Evolutionary conservation across 176 grass and related monocot genomes (phyloP).

Genomic region (Thalia dealbata): DNA sequence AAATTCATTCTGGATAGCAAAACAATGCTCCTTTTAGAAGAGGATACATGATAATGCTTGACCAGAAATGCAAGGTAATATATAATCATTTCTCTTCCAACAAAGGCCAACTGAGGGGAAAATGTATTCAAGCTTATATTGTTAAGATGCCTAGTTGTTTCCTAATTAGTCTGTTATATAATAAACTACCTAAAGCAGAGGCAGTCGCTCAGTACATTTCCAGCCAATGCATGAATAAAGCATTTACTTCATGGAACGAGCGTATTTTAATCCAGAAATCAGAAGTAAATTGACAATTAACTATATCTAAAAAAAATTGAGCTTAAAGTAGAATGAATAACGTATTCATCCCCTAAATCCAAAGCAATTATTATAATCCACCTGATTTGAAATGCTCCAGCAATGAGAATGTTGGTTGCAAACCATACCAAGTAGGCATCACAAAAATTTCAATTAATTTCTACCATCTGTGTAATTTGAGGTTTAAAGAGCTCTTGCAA

Average conservation of each 20-base stretch:
- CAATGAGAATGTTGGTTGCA: background rate
- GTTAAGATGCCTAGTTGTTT: background rate
- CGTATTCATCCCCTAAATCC: background rate
- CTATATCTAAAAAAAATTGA: background rate
- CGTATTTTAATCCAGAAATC: background rate
- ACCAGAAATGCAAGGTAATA: background rate
- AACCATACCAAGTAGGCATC: background rate
- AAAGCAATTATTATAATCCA: background rate
- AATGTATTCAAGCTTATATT: background rate
- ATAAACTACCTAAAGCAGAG: background rate
- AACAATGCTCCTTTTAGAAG: background rate
- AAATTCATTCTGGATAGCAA: background rate
- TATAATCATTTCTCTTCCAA: background rate
- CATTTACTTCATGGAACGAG: background rate
- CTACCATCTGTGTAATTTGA: background rate
- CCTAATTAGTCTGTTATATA: background rate
- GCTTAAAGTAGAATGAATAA: background rate
- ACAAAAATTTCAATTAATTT: background rate
- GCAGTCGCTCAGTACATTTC: background rate
- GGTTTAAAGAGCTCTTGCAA: background rate
- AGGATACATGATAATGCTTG: background rate
- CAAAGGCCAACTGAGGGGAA: background rate
- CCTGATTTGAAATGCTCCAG: background rate
- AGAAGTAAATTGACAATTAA: background rate
- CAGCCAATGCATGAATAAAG: background rate